Base-by-base conservation (phyloP, 2,329 filamentous ascomycete genomes). In the Monosporascus sp. region DNA sequence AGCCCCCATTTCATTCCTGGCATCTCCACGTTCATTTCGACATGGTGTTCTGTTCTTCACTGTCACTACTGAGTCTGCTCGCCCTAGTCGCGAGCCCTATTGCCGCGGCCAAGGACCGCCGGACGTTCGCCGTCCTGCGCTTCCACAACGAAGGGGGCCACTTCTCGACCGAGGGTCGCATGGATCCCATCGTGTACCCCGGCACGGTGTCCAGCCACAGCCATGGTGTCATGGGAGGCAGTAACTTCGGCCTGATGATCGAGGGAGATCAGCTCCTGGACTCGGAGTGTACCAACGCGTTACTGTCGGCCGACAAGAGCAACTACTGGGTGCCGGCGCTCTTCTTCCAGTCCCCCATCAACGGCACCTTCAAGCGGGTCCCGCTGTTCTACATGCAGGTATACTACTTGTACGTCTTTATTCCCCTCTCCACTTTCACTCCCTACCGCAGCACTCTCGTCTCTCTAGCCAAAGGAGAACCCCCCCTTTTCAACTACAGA, bases 251-350 rank as follows among this genome's bases (percentile, higher is more conserved):
- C 49, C 68, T 78, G 55, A 70, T 65, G 27, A 68, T 74, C 37
- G 72, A 70, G 31, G 74, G 69, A 60, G 70, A 74, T 3, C 66
- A 72, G 46, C 71, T 86, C 17, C 67, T 72, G 17, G 58, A 62
- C 1, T 78, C 78, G 19, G 68, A 72, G 37, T 86, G 82, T 67
- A 84, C 81, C 0, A 81, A 79, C 19, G 86, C 81, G 62, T 74
- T 70, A 7, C 77, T 86, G 35, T 74, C 69, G 27, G 72, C 82
- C 64, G 82, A 86, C 65, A 78, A 78, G 60, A 86, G 82, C 22
- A 78, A 76, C 4, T 86, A 86, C 68, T 86, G 81, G 79, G 76
- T 77, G n/a, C 82, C 82, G 2, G 70, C 75, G 31, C 64, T 86
- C 55, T 82, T 84, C 68, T 85, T 84, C 60, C 63, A 77, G 62